These are phyloP conservation scores for Fomitopsis betulina DNA, from an alignment of 1,284 basidiomycete species.

Conservation along the genomic window DNA sequence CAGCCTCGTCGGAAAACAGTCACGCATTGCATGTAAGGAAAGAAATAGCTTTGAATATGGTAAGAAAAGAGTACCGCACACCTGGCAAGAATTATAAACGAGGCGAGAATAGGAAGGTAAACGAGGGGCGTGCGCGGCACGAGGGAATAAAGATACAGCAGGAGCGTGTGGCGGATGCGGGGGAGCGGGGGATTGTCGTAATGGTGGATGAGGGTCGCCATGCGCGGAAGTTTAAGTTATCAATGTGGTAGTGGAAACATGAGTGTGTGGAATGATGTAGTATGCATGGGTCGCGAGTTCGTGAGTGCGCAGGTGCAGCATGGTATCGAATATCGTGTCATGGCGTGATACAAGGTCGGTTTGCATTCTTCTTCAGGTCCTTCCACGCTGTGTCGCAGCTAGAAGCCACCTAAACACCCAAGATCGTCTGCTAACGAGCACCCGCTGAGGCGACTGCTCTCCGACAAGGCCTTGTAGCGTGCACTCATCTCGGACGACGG, in stretches of 20 bases:
- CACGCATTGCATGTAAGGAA: not conserved
- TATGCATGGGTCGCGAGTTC: not conserved
- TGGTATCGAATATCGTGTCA: not conserved
- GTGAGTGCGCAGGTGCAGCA: not conserved
- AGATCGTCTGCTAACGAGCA: slow-evolving; percentile 2
- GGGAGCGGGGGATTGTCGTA: not conserved
- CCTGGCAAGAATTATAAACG: not conserved
- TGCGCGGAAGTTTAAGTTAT: not conserved
- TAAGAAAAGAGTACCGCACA: not conserved
- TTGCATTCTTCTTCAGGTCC: not conserved
- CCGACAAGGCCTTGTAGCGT: slow-evolving; percentile 9
- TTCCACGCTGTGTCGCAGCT: not conserved
- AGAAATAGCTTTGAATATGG: not conserved
- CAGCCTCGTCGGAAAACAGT: not conserved
- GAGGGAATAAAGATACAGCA: not conserved
- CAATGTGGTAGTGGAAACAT: not conserved
- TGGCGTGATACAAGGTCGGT: not conserved
- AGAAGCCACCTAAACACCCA: slow-evolving; percentile 9
- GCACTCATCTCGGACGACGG: not conserved
- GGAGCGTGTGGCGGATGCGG: not conserved
- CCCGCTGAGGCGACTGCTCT: slow-evolving; percentile 5
- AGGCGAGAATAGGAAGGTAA: not conserved
- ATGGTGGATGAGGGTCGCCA: not conserved
- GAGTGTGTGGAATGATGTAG: not conserved
- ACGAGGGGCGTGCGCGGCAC: not conserved